These are phyloP conservation scores for Prunus kanzakura DNA, from an alignment of 306 rosid species.

Conservation along the genomic window DNA sequence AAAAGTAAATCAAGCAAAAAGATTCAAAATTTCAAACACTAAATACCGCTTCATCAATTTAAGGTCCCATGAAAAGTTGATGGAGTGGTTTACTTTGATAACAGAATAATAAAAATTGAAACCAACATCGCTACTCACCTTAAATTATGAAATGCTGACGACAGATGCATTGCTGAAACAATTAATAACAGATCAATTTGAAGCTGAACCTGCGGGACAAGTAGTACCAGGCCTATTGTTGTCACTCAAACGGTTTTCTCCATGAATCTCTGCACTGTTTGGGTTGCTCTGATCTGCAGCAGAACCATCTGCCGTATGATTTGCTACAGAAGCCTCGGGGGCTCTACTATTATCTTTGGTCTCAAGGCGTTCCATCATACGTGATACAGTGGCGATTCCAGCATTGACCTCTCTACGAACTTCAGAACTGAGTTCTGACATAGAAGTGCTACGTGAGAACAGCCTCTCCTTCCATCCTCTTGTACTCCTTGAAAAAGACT, in stretches of 20 bases:
- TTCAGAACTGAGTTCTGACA: conserved; percentile 58
- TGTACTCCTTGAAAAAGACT: conserved; percentile 75
- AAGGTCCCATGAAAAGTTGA: background rate
- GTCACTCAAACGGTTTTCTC: conserved; percentile 31
- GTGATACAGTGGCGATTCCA: conserved; percentile 61
- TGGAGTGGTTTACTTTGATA: background rate
- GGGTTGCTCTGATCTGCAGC: conserved; percentile 34
- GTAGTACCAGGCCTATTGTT: conserved; percentile 36
- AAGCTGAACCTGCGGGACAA: conserved; percentile 47
- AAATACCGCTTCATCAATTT: background rate
- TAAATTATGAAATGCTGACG: conserved; percentile 63
- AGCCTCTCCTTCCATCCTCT: conserved; percentile 86
- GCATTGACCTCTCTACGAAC: conserved; percentile 57
- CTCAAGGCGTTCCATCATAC: conserved; percentile 54
- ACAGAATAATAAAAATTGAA: background rate
- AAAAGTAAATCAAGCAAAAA: background rate
- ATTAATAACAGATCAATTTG: conserved; percentile 29
- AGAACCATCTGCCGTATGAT: conserved; percentile 31
- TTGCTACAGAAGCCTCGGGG: conserved; percentile 29
- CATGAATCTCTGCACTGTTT: conserved; percentile 33
- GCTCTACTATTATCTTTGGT: conserved; percentile 38
- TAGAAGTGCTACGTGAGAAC: conserved; percentile 60
- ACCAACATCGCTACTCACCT: conserved; percentile 44
- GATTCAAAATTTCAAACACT: background rate
- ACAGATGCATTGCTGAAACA: conserved; percentile 48